A percentile compares a stretch with the other conserved stretches of the same genome.
Evolutionary conservation across 2,329 filamentous ascomycete species (phyloP).

Genomic region (Diplodia sapinea): DNA sequence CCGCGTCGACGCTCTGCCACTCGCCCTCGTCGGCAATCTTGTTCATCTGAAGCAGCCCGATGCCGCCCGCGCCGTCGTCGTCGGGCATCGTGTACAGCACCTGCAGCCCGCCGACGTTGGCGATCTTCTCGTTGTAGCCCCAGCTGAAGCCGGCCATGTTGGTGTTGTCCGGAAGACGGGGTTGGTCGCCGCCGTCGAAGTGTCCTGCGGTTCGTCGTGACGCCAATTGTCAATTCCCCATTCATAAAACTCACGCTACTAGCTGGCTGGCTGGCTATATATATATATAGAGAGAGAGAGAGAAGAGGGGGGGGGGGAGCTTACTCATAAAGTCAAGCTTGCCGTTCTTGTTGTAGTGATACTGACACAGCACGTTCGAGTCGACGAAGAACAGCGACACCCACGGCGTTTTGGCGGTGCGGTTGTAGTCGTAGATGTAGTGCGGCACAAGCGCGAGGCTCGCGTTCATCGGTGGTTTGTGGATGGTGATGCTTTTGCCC

Average conservation of each 20-base stretch:
- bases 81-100: not conserved
- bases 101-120: not conserved
- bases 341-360: not conserved
- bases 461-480: slow-evolving; percentile 1
- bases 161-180: not conserved
- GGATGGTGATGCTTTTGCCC: not conserved
- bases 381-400: slow-evolving; percentile 11
- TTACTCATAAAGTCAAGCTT: not conserved
- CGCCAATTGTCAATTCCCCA: too few relatives aligned
- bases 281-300: too few relatives aligned
- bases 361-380: not conserved
- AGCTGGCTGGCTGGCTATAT: too few relatives aligned
- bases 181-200: not conserved
- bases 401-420: not conserved
- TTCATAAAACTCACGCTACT: too few relatives aligned
- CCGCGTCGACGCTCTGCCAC: not conserved
- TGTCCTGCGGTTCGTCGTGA: not conserved
- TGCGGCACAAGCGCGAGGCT: not conserved
- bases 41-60: not conserved
- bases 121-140: slow-evolving; percentile 3
- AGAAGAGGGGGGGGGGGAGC: too few relatives aligned
- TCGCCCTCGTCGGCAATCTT: not conserved
- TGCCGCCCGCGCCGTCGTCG: not conserved
- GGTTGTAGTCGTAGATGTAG: slow-evolving; percentile 5
- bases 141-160: slow-evolving; percentile 17